These are phyloP conservation scores for Hymenoscyphus repandus DNA, from an alignment of 2,329 filamentous ascomycete species.

Conservation along the genomic window DNA sequence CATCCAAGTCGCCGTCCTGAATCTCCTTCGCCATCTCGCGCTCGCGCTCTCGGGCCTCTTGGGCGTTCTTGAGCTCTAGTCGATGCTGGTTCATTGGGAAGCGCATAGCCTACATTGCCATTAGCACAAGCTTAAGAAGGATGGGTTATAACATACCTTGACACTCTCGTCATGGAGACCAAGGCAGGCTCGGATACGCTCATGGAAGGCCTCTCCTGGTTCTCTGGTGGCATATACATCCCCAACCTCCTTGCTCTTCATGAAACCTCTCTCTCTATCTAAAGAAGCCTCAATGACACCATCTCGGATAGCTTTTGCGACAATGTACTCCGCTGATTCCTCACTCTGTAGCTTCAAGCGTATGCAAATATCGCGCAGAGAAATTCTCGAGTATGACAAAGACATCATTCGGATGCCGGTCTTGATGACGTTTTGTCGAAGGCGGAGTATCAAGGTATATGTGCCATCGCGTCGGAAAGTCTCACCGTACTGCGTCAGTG, in stretches of 20 bases:
- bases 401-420: conserved; percentile 99
- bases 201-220: conserved; percentile 95
- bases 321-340: conserved; percentile 98
- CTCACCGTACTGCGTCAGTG: conserved; percentile 73
- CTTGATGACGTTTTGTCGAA: conserved; percentile 98
- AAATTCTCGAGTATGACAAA: conserved; percentile 94
- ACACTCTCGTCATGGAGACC: conserved; percentile 95
- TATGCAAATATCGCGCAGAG: conserved; percentile 93
- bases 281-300: conserved; percentile 94
- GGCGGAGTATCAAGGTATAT: conserved; percentile 88
- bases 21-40: conserved; percentile 98
- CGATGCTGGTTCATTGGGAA: conserved; percentile 99
- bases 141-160: conserved; percentile 57
- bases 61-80: conserved; percentile 93
- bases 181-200: conserved; percentile 88
- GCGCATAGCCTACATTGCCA: conserved; percentile 71
- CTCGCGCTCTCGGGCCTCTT: conserved; percentile 95
- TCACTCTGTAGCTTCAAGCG: conserved; percentile 89
- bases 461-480: conserved; percentile 91
- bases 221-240: conserved; percentile 96
- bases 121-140: not conserved
- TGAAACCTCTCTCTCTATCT: conserved; percentile 91
- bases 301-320: conserved; percentile 95
- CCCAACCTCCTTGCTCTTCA: conserved; percentile 96
- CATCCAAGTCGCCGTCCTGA: conserved; percentile 92